Base-by-base conservation (phyloP, 1,284 basidiomycete genomes). In the Puccinia polysora region DNA sequence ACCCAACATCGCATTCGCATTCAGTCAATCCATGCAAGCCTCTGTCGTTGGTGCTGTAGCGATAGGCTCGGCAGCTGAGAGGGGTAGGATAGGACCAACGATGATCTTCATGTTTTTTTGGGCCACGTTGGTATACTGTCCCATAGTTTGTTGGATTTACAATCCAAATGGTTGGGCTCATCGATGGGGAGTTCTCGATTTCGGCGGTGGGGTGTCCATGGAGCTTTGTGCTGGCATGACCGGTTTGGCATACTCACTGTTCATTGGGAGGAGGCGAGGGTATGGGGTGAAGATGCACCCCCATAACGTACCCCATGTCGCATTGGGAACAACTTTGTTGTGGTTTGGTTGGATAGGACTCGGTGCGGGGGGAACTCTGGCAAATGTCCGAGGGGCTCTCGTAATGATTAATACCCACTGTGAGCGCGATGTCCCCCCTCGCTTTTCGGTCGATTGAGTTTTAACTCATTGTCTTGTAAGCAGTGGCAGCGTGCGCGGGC, bases 271-370 rank as follows among this genome's bases (percentile, higher is more conserved):
- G 73, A 81, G 94, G 73, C 84, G 89, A 38, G 94, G 94, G 2
- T 97, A 94, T 79, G 88, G 93, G 74, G 88, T 88, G 52, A 82
- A 90, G 28, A 82, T 90, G 76, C 87, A 91, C 74, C 93, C 93
- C 8, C 91, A 94, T 80, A 96, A 95, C 79, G 91, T 96, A 20
- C 88, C 88, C 36, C 83, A 93, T 80, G 89, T 96, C 77, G 88
- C 87, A 70, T 85, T 97, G 64, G 94, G 94, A 74, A 94, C 88
- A 15, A 85, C 87, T 14, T 85, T 96, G 75, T 87, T 96, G 72
- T 96, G 91, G 91, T 89, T 95, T 78, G 92, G 92, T 71, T 97
- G 94, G 94, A 92, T 94, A 78, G 93, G 89, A 14, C 75, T 79
- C 77, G 82, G 82, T 78, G 84, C 83, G 25, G 85, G 85, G 15